Base-by-base conservation (phyloP, 1,284 basidiomycete species). In the Porodaedalea pini region DNA sequence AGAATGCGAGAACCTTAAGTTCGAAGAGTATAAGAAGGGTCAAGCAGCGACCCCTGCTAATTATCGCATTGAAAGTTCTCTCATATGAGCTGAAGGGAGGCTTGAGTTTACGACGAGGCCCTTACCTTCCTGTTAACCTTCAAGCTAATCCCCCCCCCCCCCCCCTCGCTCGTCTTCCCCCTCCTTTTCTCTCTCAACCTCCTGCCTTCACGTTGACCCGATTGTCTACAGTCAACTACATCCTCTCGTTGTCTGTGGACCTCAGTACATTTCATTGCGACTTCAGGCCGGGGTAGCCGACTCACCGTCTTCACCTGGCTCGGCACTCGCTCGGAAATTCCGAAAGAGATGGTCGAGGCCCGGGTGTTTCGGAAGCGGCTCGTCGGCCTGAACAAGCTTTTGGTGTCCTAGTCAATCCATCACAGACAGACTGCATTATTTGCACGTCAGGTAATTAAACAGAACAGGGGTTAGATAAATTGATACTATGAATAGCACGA, bases 341-440 rank as follows among this genome's bases (percentile, higher is more conserved):
- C 47, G 37, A 32, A 34, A 37, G 17, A 45, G 32, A 43, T 23
- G 25, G 27, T 21, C 29, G 44, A 48, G 34, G 13, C 25, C 36
- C 48, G 39, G 44, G 39, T 56, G 54, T 56, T 56, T 56, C 54
- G 54, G 54, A 56, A 56, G 54, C 54, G 54, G 54, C 54, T 56
- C 54, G 54, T 56, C 54, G 54, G 27, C 34, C 32, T 56, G 54
- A 56, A 50, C 17, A 11, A 56, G 47, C 47, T 29, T 51, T 29
- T 10, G 7, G 23, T 19, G 39, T 27, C 29, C n/a, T n/a, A n/a
- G n/a, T n/a, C n/a, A n/a, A n/a, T n/a, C n/a, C n/a, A n/a, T n/a
- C n/a, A n/a, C n/a, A n/a, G n/a, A n/a, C n/a, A n/a, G n/a, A n/a
- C n/a, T n/a, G n/a, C n/a, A n/a, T n/a, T n/a, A n/a, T n/a, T n/a